Evolutionary conservation across 805 yeast species (phyloP).

Genomic region (Jamesozyma hellenica): DNA sequence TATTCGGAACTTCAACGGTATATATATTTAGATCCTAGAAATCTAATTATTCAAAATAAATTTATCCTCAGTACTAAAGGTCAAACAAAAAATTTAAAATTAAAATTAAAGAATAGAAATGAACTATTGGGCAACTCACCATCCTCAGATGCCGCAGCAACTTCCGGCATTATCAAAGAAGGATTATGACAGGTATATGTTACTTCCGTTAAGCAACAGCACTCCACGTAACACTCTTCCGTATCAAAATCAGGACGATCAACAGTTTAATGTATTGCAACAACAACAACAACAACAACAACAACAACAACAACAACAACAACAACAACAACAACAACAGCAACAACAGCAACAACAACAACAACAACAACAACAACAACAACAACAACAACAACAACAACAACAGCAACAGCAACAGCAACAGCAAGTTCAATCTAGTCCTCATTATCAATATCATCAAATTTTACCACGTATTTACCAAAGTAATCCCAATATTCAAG

Average conservation of each 20-base stretch:
- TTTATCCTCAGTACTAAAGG: too few species aligned
- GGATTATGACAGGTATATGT: slow-evolving; percentile 2
- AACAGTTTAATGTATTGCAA: background rate
- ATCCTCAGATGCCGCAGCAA: slow-evolving; percentile 1
- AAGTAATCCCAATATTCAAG: background rate
- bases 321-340: slow-evolving; percentile 2
- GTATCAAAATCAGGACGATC: background rate
- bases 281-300: background rate
- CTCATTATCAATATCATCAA: slow-evolving; percentile 6
- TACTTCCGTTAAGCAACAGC: slow-evolving; percentile 1
- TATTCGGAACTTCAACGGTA: too few species aligned
- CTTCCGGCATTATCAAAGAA: slow-evolving; percentile 1
- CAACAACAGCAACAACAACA: slow-evolving; percentile 1
- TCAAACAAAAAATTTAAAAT: too few species aligned
- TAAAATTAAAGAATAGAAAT: too few species aligned
- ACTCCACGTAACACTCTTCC: background rate
- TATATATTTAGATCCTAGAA: too few species aligned
- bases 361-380: slow-evolving; percentile 4
- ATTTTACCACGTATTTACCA: slow-evolving; percentile 3
- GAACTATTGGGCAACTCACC: slow-evolving; percentile 3
- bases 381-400: slow-evolving; percentile 3
- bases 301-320: slow-evolving; percentile 1
- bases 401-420: slow-evolving; percentile 1
- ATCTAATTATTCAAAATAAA: too few species aligned
- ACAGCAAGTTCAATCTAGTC: slow-evolving; percentile 1